Evolutionary conservation across 2,329 filamentous ascomycete genomes (phyloP), one percentile per base, ranked within the genome.

Genomic region (Ophiostoma ulmi): DNA sequence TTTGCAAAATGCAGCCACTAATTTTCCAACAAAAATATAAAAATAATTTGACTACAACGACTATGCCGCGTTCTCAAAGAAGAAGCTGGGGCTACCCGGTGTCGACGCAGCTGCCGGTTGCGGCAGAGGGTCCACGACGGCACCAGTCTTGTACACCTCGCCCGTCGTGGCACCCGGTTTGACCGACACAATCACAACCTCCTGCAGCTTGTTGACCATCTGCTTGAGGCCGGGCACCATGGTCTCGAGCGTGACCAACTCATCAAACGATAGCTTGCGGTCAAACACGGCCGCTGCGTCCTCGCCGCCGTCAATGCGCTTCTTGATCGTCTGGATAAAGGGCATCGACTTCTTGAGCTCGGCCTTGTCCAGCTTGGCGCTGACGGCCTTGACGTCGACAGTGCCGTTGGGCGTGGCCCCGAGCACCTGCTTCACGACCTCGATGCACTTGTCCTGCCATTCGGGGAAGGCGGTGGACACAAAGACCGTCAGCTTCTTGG

Each of bases 331-430:
- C 82, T 98, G 94, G 68, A 97, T 90, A 77, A 97, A 98, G 0
- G 95, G 95, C 94, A 98, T 98, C 2, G 93, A 94, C 82, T 96
- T 95, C 88, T 98, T 99, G 86, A 93, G 93, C 81, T 96, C 92
- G 63, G 88, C 89, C 77, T 97, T 97, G 75, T 88, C 88, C 71
- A 97, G 90, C 77, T 89, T 87, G 75, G 88, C 89, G 76, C 89
- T 91, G 66, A 97, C 83, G 71, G 87, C 88, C 83, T 96, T 97
- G 79, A 96, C 92, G 77, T 97, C 90, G 74, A 78, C 70, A 70
- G 35, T 72, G 52, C 58, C 71, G 38, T 14, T 35, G 38, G n/a
- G n/a, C 52, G 73, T 72, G 38, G 65, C 61, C 64, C 68, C 70
- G n/a, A 74, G 69, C 38, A 71, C 73, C 70, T 91, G 86, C 74